These are phyloP conservation scores for Scedosporium apiospermum DNA, from an alignment of 2,329 filamentous ascomycete genomes.

Conservation along the genomic window DNA sequence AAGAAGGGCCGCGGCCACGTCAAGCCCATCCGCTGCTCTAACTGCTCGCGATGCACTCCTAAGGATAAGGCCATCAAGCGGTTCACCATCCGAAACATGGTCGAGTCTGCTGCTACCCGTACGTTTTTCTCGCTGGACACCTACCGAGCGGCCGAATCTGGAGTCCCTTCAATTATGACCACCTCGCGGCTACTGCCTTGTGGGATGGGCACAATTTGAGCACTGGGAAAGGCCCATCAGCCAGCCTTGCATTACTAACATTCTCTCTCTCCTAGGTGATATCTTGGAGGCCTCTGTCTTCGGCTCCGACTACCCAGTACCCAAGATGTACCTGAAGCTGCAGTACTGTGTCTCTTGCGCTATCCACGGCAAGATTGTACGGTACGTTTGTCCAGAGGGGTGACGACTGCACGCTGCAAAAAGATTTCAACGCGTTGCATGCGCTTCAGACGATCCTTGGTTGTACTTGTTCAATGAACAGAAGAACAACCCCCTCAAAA, in stretches of 20 bases:
- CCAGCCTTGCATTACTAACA: not conserved
- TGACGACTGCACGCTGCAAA: slow-evolving; percentile 42
- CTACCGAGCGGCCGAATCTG: no score
- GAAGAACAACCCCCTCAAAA: slow-evolving; percentile 21
- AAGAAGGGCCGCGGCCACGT: slow-evolving; percentile 99
- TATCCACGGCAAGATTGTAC: slow-evolving; percentile 99
- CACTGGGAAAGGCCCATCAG: not conserved
- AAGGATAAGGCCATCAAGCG: slow-evolving; percentile 99
- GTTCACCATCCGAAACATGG: slow-evolving; percentile 99
- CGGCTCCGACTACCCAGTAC: slow-evolving; percentile 87
- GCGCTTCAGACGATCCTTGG: slow-evolving; percentile 53
- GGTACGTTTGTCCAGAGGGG: slow-evolving; percentile 66
- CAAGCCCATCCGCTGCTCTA: slow-evolving; percentile 86
- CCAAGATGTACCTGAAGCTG: slow-evolving; percentile 99
- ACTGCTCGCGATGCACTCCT: slow-evolving; percentile 76
- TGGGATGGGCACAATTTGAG: no score
- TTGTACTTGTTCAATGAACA: slow-evolving; percentile 26
- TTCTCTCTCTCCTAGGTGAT: slow-evolving; percentile 61
- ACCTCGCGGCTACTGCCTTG: no score
- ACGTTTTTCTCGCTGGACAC: slow-evolving; percentile 37
- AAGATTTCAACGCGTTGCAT: slow-evolving; percentile 25
- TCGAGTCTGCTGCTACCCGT: slow-evolving; percentile 99
- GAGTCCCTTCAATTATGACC: not conserved
- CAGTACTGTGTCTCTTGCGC: slow-evolving; percentile 99
- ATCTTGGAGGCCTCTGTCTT: slow-evolving; percentile 99